Base-by-base conservation (phyloP, 495 filamentous ascomycete genomes). In the Diplogelasinospora grovesii region DNA sequence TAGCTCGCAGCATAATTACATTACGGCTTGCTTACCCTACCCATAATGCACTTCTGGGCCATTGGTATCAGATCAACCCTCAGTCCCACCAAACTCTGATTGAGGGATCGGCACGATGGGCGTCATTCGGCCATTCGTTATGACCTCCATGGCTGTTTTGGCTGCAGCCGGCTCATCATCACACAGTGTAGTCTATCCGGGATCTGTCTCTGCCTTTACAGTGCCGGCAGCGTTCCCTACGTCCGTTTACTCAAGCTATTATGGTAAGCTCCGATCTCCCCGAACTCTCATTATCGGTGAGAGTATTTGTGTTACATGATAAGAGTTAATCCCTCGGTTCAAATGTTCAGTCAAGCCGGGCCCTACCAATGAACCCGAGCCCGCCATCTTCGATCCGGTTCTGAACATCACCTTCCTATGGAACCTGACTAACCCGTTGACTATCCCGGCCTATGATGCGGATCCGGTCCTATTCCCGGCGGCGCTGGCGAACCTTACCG, bases 311-410 rank as follows among this genome's bases (percentile, higher is more conserved):
- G n/a, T n/a, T n/a, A n/a, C n/a, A n/a, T n/a, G n/a, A n/a, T n/a
- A n/a, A n/a, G n/a, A n/a, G n/a, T n/a, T n/a, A n/a, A n/a, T n/a
- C n/a, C n/a, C n/a, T n/a, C n/a, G n/a, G n/a, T n/a, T n/a, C n/a
- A n/a, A n/a, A n/a, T n/a, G n/a, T n/a, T 8, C 24, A 56, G 53
- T 68, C 9, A 65, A 68, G 19, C 68, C 74, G 5, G 56, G 61
- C 16, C 68, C 77, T 31, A 78, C 74, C 24, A 58, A 65, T 39
- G 68, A 81, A 54, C 73, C 76, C 23, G 75, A 81, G 49, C 77
- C 77, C 8, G 66, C 66, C 24, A 59, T 81, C 14, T 63, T 70
- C 41, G 75, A 80, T 48, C 71, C 75, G 0, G 63, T 79, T 21
- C 50, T 78, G 33, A 70, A 79, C 39, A 60, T 74, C 46, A 78